A percentile compares a stretch with the other conserved stretches of the same genome.
Evolutionary conservation across 768 basidiomycete species (phyloP).

Genomic region (Tylopilus cervinicoccineus): DNA sequence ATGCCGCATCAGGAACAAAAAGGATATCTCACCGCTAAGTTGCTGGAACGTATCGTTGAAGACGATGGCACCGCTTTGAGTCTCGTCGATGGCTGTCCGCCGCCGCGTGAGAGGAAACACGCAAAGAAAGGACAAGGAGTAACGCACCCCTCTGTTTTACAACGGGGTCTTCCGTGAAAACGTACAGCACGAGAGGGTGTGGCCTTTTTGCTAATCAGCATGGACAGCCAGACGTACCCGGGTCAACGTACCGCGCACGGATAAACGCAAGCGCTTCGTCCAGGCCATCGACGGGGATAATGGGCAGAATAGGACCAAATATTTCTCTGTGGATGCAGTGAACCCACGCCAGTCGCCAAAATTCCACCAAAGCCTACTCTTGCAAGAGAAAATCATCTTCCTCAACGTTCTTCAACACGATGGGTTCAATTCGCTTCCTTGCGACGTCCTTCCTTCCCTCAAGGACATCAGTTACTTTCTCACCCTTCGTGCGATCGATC

Average conservation of each 20-base stretch:
- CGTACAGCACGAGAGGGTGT: conserved; percentile 60
- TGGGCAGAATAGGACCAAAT: conserved; percentile 68
- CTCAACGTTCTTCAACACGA: conserved; percentile 52
- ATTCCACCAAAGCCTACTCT: conserved; percentile 37
- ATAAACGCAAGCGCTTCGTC: conserved; percentile 56
- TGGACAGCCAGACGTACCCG: not conserved
- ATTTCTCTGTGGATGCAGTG: conserved; percentile 49
- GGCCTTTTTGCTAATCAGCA: conserved; percentile 34
- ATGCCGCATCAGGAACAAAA: not conserved
- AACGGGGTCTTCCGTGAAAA: conserved; percentile 50
- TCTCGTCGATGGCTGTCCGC: conserved; percentile 46
- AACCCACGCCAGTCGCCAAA: not conserved
- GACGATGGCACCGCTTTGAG: conserved; percentile 52
- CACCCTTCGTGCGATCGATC: conserved; percentile 52
- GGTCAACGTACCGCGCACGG: conserved; percentile 41
- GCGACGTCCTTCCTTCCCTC: conserved; percentile 34
- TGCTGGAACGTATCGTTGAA: conserved; percentile 63
- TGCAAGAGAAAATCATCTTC: conserved; percentile 57
- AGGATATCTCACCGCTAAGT: conserved; percentile 35
- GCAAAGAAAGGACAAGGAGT: not conserved
- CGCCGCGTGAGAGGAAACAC: not conserved
- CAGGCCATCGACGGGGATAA: conserved; percentile 53
- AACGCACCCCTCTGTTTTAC: conserved; percentile 38
- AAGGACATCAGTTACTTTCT: conserved; percentile 47
- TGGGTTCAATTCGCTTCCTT: conserved; percentile 52